phyloP scores from a whole-genome alignment of 2,329 filamentous ascomycete species.

The Botrytis cinerea region DNA sequence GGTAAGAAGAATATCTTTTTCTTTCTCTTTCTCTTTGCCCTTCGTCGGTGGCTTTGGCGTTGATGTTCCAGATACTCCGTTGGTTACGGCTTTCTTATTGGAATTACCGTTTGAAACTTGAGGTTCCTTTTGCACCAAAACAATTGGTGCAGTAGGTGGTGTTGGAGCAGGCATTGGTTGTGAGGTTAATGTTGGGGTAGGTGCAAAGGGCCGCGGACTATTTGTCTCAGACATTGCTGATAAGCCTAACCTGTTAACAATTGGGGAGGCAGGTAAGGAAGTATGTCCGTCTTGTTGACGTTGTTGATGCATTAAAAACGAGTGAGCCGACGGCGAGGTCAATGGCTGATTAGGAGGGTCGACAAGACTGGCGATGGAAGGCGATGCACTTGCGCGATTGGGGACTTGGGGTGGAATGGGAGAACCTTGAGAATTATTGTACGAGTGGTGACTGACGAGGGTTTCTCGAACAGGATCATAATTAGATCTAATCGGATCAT shows the following conservation, averaged over 20 bases:
- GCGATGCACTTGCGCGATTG: conserved; percentile 82
- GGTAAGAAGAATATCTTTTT: conserved; percentile 38
- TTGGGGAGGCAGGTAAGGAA: conserved; percentile 40
- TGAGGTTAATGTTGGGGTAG: conserved; percentile 17
- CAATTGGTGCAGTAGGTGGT: conserved; percentile 19
- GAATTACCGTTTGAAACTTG: conserved; percentile 20
- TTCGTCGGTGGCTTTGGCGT: conserved; percentile 59
- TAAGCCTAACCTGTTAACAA: conserved; percentile 35
- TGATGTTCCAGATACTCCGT: conserved; percentile 51
- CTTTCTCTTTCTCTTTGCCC: conserved; percentile 41
- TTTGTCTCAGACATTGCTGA: conserved; percentile 24
- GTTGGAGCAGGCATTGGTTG: conserved; percentile 14
- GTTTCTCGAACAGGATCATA: conserved; percentile 66
- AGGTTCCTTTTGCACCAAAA: conserved; percentile 7
- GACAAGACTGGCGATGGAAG: conserved; percentile 87
- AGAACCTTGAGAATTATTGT: conserved; percentile 50
- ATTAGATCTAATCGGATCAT: conserved; percentile 83
- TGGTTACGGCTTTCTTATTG: conserved; percentile 46
- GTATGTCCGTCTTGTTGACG: conserved; percentile 32
- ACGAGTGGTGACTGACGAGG: conserved; percentile 49
- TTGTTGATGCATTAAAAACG: conserved; percentile 42
- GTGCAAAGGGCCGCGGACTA: conserved; percentile 6
- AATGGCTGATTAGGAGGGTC: conserved; percentile 58
- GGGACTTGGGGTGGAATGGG: conserved; percentile 48
- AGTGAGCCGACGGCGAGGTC: conserved; percentile 40